Base-by-base conservation (phyloP, 495 filamentous ascomycete genomes). In the Penicillium taxi region DNA sequence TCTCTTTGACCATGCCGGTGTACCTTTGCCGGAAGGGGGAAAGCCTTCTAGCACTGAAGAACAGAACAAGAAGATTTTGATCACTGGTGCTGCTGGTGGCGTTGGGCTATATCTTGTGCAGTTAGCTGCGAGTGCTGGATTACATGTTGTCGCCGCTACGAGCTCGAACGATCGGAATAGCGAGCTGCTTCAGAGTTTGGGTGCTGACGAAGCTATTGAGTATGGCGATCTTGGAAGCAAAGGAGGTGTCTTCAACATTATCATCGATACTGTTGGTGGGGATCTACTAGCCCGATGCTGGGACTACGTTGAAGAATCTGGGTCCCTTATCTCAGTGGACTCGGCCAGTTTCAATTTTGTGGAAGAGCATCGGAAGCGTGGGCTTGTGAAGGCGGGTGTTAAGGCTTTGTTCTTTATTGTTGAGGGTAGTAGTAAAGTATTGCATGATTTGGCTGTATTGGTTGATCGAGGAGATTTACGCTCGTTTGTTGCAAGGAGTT, bases 61-160 rank as follows among this genome's bases (percentile, higher is more conserved):
- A 23, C 24, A 29, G 7, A 32, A 22, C 16, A 11, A 14, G 13
- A 35, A 29, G 11, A 26, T 61, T 9, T 26, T 66, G 21, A 50
- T 63, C 16, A 62, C 59, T 3, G 62, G 59, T n/a, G 58, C 53
- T 12, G 43, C 54, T 0, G 62, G 62, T 13, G 56, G 27, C 0
- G 62, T 63, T 11, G 62, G 58, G 0, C 22, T 57, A n/a, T 62
- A 57, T 37, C 35, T 61, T 12, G 54, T 60, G 15, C 62, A 63
- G 41, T 39, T 66, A 15, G 61, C 54, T 15, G 37, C 47, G 2
- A 8, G 33, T 3, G 42, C 53, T 0, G 58, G 55, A 0, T 7
- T 48, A 16, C 44, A 51, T 26, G 51, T 60, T 26, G 46, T 50
- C 17, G 54, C 52, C 5, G 56, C 54, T 14, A 42, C 44, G 23